A percentile compares a stretch with the other conserved stretches of the same genome.
Evolutionary conservation across 2,329 filamentous ascomycete species (phyloP).

Genomic region (Fusarium pininemorale): DNA sequence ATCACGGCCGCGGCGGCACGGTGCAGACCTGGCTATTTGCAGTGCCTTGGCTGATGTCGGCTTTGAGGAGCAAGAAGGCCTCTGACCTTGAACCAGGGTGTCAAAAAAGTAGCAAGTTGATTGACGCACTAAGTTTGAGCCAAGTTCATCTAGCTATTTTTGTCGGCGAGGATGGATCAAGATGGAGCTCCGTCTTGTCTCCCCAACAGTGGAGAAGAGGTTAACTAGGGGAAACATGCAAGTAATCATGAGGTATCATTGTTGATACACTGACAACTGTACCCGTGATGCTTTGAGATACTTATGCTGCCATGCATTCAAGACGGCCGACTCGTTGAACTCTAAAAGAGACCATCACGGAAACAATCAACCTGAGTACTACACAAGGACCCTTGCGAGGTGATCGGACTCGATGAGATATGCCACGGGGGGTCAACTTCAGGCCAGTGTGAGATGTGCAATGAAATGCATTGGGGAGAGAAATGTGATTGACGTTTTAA

Average conservation of each 20-base stretch:
- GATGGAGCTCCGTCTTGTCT: not conserved
- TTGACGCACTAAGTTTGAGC: not conserved
- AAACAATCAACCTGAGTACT: not conserved
- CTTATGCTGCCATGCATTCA: not conserved
- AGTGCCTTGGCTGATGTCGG: slow-evolving; percentile 1
- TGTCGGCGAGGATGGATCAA: not conserved
- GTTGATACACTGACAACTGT: not conserved
- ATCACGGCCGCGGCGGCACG: slow-evolving; percentile 29
- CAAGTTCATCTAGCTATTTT: not conserved
- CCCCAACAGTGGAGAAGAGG: not conserved
- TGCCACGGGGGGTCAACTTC: slow-evolving; percentile 16
- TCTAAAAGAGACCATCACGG: slow-evolving; percentile 4
- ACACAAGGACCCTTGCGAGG: slow-evolving; percentile 20
- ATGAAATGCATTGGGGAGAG: slow-evolving; percentile 1
- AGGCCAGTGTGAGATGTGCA: slow-evolving; percentile 22
- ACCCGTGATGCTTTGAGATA: not conserved
- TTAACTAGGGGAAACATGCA: slow-evolving; percentile 7
- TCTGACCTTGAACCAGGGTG: not conserved
- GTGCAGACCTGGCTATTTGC: slow-evolving; percentile 2
- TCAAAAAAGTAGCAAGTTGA: not conserved
- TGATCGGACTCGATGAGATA: slow-evolving; percentile 32
- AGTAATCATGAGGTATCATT: slow-evolving; percentile 20
- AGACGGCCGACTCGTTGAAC: not conserved
- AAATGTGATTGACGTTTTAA: slow-evolving; percentile 12
- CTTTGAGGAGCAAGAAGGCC: not conserved